Evolutionary conservation across 2,329 filamentous ascomycete species (phyloP).

Genomic region (Trichophyton rubrum): DNA sequence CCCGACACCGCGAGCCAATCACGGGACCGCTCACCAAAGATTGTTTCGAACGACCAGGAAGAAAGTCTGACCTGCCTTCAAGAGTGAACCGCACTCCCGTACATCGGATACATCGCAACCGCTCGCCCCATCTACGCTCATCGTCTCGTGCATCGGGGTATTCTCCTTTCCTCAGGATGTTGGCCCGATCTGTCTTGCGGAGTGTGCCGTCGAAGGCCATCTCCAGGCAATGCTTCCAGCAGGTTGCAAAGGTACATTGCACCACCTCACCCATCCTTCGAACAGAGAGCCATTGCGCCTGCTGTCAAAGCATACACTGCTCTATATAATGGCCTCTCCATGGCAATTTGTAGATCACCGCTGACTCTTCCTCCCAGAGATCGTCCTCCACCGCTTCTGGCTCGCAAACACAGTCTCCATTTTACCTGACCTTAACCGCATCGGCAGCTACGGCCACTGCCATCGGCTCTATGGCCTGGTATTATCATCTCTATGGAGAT

Average conservation of each 20-base stretch:
- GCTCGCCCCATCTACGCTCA: constrained; percentile 15
- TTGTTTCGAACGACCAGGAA: constrained; percentile 5
- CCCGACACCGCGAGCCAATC: constrained; percentile 10
- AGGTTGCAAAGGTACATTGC: constrained; percentile 60
- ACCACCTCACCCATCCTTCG: constrained; percentile 4
- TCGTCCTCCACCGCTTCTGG: constrained; percentile 45
- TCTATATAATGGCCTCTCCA: background rate
- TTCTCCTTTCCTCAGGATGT: constrained; percentile 50
- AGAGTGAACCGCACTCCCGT: background rate
- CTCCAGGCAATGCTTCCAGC: constrained; percentile 59
- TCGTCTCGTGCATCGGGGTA: constrained; percentile 18
- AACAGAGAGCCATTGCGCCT: constrained; percentile 21
- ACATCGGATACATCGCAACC: constrained; percentile 8
- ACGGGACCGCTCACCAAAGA: constrained; percentile 8
- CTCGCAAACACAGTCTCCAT: constrained; percentile 54
- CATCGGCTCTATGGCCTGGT: constrained; percentile 85
- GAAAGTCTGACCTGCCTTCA: constrained; percentile 5
- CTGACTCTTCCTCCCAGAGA: constrained; percentile 6
- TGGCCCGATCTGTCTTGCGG: constrained; percentile 85
- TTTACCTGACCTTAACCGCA: constrained; percentile 75
- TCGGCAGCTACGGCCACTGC: constrained; percentile 76
- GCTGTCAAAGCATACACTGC: background rate
- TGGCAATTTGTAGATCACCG: background rate
- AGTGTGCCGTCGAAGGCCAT: constrained; percentile 73
- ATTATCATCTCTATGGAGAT: constrained; percentile 90